A percentile compares a stretch with the other conserved stretches of the same genome.
Evolutionary conservation across 371 early-diverging fungal species (phyloP).

Genomic region (Cokeromyces recurvatus): DNA sequence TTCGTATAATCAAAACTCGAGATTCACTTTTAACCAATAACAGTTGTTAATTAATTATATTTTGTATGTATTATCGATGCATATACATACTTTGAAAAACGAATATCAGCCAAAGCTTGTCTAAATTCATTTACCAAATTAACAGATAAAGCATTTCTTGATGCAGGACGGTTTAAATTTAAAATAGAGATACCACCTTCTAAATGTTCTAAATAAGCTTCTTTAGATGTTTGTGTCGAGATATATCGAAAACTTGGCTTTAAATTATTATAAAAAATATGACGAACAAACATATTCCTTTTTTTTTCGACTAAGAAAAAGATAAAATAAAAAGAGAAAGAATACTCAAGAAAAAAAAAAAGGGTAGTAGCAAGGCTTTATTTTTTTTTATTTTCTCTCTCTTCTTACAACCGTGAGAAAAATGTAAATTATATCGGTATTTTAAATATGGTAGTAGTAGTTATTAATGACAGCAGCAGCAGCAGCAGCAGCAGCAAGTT

Average conservation of each 20-base stretch:
- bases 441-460: no score
- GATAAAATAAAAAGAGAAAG: neutral
- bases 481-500: no score
- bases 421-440: no score
- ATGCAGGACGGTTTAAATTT: conserved; percentile 80
- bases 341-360: neutral
- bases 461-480: no score
- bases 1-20: conserved; percentile 81
- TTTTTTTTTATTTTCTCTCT: no score
- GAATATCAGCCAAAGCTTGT: conserved; percentile 58
- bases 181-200: conserved; percentile 78
- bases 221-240: conserved; percentile 22
- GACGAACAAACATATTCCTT: conserved; percentile 11
- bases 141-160: conserved; percentile 88
- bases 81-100: conserved; percentile 53
- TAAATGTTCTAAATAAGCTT: conserved; percentile 63
- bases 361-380: no score
- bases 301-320: conserved; percentile 4
- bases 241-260: neutral
- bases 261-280: neutral
- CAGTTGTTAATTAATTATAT: no score
- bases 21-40: conserved; percentile 36
- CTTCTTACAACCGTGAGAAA: conserved; percentile 10
- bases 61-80: no score
- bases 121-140: conserved; percentile 73